Evolutionary conservation across 1,139 yeast species (phyloP).

Genomic region (Magnusiomyces tetraspermus): DNA sequence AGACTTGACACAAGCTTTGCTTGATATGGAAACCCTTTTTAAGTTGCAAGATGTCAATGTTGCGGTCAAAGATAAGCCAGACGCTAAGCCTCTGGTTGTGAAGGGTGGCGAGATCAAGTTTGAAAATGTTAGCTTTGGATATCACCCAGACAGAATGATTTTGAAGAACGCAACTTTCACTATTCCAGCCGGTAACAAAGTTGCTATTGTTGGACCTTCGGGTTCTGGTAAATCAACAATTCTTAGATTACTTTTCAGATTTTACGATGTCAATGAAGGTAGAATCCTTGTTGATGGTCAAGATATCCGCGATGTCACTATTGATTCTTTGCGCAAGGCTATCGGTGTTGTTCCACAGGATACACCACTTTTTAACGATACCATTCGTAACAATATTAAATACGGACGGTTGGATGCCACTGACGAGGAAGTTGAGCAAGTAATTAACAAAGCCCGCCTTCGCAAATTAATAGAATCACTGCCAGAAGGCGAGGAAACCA

Average conservation of each 20-base stretch:
- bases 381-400: constrained; percentile 76
- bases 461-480: constrained; percentile 53
- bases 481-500: constrained; percentile 76
- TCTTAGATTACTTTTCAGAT: constrained; percentile 72
- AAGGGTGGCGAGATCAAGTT: constrained; percentile 65
- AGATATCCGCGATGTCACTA: constrained; percentile 65
- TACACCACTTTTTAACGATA: constrained; percentile 88
- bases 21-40: constrained; percentile 89
- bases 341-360: constrained; percentile 98
- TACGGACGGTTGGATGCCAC: constrained; percentile 74
- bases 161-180: constrained; percentile 70
- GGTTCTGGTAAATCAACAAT: constrained; percentile 95
- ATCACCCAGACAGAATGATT: constrained; percentile 81
- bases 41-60: constrained; percentile 70
- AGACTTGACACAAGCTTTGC: constrained; percentile 81
- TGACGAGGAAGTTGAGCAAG: constrained; percentile 59
- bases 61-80: constrained; percentile 49
- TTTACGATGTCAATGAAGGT: constrained; percentile 76
- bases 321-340: constrained; percentile 62
- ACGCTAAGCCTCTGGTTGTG: constrained; percentile 51
- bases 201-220: constrained; percentile 90
- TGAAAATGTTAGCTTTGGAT: constrained; percentile 90
- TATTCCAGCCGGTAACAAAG: constrained; percentile 84
- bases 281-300: constrained; percentile 81
- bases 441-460: constrained; percentile 62